Base-by-base conservation (phyloP, 2,329 filamentous ascomycete species). In the Coniochaeta prunicola region DNA sequence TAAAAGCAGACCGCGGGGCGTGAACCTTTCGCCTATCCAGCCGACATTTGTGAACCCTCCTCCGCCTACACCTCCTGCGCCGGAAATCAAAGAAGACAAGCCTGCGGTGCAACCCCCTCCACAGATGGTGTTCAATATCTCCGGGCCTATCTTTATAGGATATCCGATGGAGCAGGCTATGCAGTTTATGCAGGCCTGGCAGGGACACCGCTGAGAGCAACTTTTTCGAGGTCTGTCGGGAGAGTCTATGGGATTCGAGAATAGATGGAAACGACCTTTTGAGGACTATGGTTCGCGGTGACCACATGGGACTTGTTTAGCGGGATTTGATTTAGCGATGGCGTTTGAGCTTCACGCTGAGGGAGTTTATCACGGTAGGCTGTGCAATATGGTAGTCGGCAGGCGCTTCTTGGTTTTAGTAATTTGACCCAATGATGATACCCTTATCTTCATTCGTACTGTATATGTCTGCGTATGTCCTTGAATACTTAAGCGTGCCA, bases 121-220 rank as follows among this genome's bases (percentile, higher is more conserved):
- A 10, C 87, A 89, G 65, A 89, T 97, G 83, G 79, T 96, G 0
- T 96, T 97, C 69, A 96, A 68, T 34, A 66, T 68, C 2, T 62
- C 90, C 9, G 93, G 93, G 0, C 93, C 93, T 0, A 92, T 97
- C 0, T 97, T 97, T 68, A 91, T 97, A 66, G 93, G 93, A 0
- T 97, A 96, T 68, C 86, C 88, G 10, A 83, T 91, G 61, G 90
- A 96, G 60, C 87, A 96, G 69, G 89, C 90, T n/a, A 82, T 90
- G 26, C 80, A 84, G 58, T 81, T 96, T 57, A 82, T 96, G 77
- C 86, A 89, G 64, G 79, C 84, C 58, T 81, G 78, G 60, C 79
- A 77, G 70, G 66, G 63, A 64, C 65, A 63, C 54, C 70, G 64
- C 45, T 62, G 58, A 45, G 40, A 4, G 19, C 17, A n/a, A 12